phyloP scores from a whole-genome alignment of 176 grass and related monocot species.

The Otatea glauca region DNA sequence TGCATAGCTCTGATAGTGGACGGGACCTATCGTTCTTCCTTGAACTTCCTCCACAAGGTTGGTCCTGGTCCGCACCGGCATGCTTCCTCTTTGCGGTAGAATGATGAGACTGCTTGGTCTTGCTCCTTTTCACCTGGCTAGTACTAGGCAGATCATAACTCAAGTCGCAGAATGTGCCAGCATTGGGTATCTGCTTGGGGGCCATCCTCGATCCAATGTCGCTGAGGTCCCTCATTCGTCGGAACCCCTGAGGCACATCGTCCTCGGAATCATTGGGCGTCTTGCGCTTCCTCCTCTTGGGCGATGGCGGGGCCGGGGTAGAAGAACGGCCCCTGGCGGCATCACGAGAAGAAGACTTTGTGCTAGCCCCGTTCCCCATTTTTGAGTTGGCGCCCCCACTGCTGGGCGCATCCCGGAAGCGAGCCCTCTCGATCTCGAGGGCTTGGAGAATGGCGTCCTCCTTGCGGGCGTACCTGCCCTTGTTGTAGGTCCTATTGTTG shows the following conservation, averaged over 20 bases:
- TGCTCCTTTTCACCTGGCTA: constrained; percentile 39
- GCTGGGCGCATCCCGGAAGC: background rate
- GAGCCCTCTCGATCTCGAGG: constrained; percentile 51
- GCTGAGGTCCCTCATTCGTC: constrained; percentile 73
- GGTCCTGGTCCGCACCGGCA: constrained; percentile 42
- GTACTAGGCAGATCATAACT: constrained; percentile 14
- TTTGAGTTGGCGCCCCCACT: background rate
- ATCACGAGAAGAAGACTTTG: background rate
- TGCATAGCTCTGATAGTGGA: constrained; percentile 65
- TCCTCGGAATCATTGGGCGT: constrained; percentile 80
- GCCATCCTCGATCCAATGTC: constrained; percentile 54
- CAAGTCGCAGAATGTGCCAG: background rate
- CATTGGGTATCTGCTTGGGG: background rate
- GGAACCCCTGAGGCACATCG: constrained; percentile 45
- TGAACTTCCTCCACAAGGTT: constrained; percentile 40
- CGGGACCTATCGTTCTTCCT: constrained; percentile 75
- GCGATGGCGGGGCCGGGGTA: background rate
- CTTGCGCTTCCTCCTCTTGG: constrained; percentile 58
- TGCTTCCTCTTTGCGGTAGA: constrained; percentile 53
- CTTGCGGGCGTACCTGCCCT: constrained; percentile 56
- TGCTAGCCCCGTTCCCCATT: background rate
- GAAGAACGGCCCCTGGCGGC: background rate
- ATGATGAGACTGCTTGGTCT: constrained; percentile 48
- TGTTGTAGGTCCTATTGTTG: background rate
- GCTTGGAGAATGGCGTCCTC: constrained; percentile 65